Base-by-base conservation (phyloP, 2,329 filamentous ascomycete species). In the Penicillium palitans region DNA sequence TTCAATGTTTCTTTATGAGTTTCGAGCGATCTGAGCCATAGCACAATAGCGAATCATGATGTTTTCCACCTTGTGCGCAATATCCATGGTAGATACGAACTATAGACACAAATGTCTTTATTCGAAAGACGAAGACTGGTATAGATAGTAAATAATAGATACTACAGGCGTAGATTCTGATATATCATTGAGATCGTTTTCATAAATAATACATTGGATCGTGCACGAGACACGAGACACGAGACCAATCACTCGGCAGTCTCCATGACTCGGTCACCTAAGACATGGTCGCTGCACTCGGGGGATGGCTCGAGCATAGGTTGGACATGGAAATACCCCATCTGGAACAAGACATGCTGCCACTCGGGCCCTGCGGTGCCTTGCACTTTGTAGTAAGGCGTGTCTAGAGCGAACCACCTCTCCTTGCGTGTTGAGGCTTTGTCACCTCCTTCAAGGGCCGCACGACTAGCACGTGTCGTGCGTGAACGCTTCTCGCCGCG, bases 371-470 rank as follows among this genome's bases (percentile, higher is more conserved):
- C 74, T 15, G 85, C 86, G 0, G 91, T 93, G n/a, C 76, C 78
- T 75, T 91, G 80, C 2, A 93, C 85, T 24, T 83, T 76, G 2
- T 79, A 72, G 4, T 85, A 79, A 66, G 90, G 87, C 10, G 90
- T 72, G 12, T 80, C 78, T 3, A 81, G 79, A 0, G 82, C 79
- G 68, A 96, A 93, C 81, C 91, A 95, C 58, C 82, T 83, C 60
- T 93, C 90, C 49, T 84, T 81, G 42, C 90, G 82, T 8, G 87
- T 90, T 2, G 78, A 84, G 31, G 82, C 81, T 61, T 91, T 84
- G 54, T 84, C 80, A 1, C 90, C 88, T 15, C 90, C 90, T 71
- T 95, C 91, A 0, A 93, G 77, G 0, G 91, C 91, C 37, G 89
- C 90, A 55, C 89, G 83, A 48, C 90, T 90, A 48, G 88, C 86